These are phyloP conservation scores for Panicum miliaceum DNA, from an alignment of 176 grass and related monocot species.

Conservation along the genomic window DNA sequence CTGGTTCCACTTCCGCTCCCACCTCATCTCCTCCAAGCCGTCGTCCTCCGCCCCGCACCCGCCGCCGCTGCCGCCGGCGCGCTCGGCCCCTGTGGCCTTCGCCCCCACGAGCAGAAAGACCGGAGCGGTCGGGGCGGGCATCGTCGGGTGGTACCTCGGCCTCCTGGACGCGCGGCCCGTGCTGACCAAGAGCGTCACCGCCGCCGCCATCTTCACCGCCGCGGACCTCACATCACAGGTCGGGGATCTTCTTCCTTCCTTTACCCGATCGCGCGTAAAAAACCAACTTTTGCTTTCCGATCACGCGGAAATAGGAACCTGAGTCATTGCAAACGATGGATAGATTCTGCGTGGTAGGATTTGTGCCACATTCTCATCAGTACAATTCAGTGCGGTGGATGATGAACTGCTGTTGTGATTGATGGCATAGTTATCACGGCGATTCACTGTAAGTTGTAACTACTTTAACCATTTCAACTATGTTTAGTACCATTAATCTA, in stretches of 20 bases:
- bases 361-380: not conserved
- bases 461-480: not conserved
- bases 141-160: slow-evolving; percentile 74
- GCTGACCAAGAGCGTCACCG: slow-evolving; percentile 92
- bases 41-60: slow-evolving; percentile 27
- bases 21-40: slow-evolving; percentile 54
- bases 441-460: not conserved
- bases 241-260: not conserved
- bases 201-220: slow-evolving; percentile 76
- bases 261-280: not conserved
- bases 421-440: not conserved
- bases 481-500: not conserved
- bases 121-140: slow-evolving; percentile 36
- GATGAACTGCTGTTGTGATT: not conserved
- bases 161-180: slow-evolving; percentile 73
- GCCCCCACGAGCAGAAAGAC: not conserved
- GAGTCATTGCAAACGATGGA: not conserved
- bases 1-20: slow-evolving; percentile 54
- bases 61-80: slow-evolving; percentile 12
- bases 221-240: slow-evolving; percentile 91
- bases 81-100: slow-evolving; percentile 1
- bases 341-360: not conserved
- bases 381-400: not conserved
- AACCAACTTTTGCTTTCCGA: not conserved
- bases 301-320: not conserved